Base-by-base conservation (phyloP, 2,329 filamentous ascomycete genomes). In the Chrysosporium queenslandicum region DNA sequence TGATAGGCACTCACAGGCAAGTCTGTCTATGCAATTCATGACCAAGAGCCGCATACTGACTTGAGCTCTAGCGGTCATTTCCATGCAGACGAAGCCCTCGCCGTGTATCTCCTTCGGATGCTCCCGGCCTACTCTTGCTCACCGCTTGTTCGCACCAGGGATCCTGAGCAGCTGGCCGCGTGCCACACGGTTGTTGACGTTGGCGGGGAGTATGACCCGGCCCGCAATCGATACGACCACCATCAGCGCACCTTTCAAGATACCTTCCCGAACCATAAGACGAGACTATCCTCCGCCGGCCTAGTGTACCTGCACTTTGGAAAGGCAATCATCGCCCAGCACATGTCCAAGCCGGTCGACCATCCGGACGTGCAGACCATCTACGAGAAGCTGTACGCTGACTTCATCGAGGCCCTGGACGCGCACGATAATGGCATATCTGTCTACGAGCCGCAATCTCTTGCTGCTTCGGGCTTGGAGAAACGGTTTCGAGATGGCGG, bases 161-260 rank as follows among this genome's bases (percentile, higher is more conserved):
- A 98, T 69, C 82, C 88, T 16, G 78, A 81, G 23, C 68, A 84
- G 29, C 83, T 98, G 36, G 79, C 81, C 37, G 80, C 79, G 55
- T 96, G 91, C 77, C 87, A 96, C 74, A 95, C 88, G 52, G 90
- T 98, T 54, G 91, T 97, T 61, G 92, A 98, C 66, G 92, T 97
- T n/a, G 90, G 91, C 65, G 91, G 90, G 62, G 86, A 91, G 69
- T 97, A 98, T 73, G 85, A 95, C 65, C 73, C 86, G 52, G 68
- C 74, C 47, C 72, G 71, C 58, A 81, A 88, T 71, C 86, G 91
- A 63, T 98, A 87, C 76, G 92, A 98, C 72, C 92, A 98, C 74
- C 92, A 98, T 78, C 92, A 98, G 77, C 88, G 91, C 58, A 83
- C 82, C 65, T 98, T 98, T 76, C 71, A 73, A 55, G 85, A 86